Percentiles rank a stretch among this genome's conserved stretches.
These are phyloP conservation scores for Stemphylium beticola DNA, from an alignment of 2,329 filamentous ascomycete species.

Conservation along the genomic window DNA sequence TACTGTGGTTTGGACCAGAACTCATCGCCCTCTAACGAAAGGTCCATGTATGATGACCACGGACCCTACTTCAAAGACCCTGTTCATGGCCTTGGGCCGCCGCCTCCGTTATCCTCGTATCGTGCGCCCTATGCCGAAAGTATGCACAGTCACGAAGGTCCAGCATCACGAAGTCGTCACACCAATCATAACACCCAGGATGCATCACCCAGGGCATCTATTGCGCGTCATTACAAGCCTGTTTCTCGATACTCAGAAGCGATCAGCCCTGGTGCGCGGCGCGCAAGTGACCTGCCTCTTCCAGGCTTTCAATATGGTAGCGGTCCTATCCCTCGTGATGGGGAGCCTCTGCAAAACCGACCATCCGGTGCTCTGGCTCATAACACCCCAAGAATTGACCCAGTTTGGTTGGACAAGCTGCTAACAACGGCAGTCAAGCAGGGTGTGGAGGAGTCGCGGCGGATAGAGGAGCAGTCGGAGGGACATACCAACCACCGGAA, in stretches of 20 bases:
- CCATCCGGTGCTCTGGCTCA: not conserved
- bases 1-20: conserved; percentile 22
- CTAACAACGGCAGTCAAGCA: conserved; percentile 29
- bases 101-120: conserved; percentile 12
- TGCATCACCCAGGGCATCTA: not conserved
- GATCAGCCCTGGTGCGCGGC: conserved; percentile 15
- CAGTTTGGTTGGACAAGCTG: conserved; percentile 23
- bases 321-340: conserved; percentile 29
- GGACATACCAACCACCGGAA: not conserved
- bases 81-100: not conserved
- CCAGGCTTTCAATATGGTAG: conserved; percentile 35
- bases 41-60: conserved; percentile 28
- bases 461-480: not conserved
- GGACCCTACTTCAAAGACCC: not conserved
- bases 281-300: conserved; percentile 8
- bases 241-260: conserved; percentile 15
- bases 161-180: conserved; percentile 6
- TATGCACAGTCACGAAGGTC: conserved; percentile 7
- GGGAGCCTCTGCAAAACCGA: not conserved
- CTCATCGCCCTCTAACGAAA: not conserved
- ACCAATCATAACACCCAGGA: not conserved
- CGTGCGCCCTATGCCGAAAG: conserved; percentile 24
- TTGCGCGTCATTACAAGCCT: not conserved
- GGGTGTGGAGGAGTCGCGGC: conserved; percentile 27
- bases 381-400: conserved; percentile 15